These are phyloP conservation scores for Nigrospora osmanthi DNA, from an alignment of 2,329 filamentous ascomycete genomes.

Conservation along the genomic window DNA sequence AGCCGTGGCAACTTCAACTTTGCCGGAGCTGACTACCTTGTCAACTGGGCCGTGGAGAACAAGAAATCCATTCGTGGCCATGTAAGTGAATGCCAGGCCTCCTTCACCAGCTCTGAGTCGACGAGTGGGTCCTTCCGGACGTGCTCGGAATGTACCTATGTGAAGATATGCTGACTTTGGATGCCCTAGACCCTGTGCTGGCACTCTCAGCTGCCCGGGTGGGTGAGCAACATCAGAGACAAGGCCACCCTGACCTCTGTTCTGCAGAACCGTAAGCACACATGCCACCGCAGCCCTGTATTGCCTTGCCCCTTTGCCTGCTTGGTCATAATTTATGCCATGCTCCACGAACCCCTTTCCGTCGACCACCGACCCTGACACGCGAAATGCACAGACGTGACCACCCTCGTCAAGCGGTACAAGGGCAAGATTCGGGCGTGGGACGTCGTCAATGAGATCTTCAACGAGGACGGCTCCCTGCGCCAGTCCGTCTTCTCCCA, in stretches of 20 bases:
- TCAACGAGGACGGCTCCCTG: slow-evolving; percentile 52
- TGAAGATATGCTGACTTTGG: no score
- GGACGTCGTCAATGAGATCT: slow-evolving; percentile 60
- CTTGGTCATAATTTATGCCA: background rate
- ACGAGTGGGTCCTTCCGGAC: no score
- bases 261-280: slow-evolving; percentile 39
- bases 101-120: no score
- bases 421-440: slow-evolving; percentile 49
- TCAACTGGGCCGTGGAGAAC: slow-evolving; percentile 49
- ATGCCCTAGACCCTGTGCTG: slow-evolving; percentile 52
- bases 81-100: no score
- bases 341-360: background rate
- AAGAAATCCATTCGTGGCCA: slow-evolving; percentile 55
- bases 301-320: background rate
- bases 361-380: background rate
- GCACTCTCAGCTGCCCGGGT: slow-evolving; percentile 51
- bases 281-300: no score
- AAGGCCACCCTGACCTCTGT: slow-evolving; percentile 39
- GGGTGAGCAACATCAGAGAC: slow-evolving; percentile 41
- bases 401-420: slow-evolving; percentile 47
- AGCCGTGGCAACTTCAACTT: slow-evolving; percentile 46
- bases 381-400: slow-evolving; percentile 31
- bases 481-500: slow-evolving; percentile 57
- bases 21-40: slow-evolving; percentile 46
- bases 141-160: no score